Percentiles rank a stretch among this genome's conserved stretches.
Conservation (phyloP, 129 eudicot species). For the carrot (Daucus carota) region DH1_v3.0 NC_030382.2:44138501-44139000, state of each 20-base stretch:
- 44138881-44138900: neutral
- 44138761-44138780: conserved; percentile 5
- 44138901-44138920: conserved; percentile 5
- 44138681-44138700: conserved; percentile 82
- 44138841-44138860: neutral
- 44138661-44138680: conserved; percentile 99
- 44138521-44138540: conserved; percentile 95
- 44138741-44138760: conserved; percentile 85
- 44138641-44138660: conserved; percentile 39
- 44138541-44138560: conserved; percentile 96
- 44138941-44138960: neutral
- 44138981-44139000: conserved; percentile 4
- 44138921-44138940: neutral
- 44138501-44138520: conserved; percentile 88
- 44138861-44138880: neutral
- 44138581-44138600: neutral
- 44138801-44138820: neutral
- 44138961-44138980: conserved; percentile 2
- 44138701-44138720: conserved; percentile 79
- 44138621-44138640: neutral
- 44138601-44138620: neutral
- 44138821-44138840: neutral
- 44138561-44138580: conserved; percentile 6
- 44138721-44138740: conserved; percentile 89
- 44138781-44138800: neutral